Evolutionary conservation across 1,284 basidiomycete species (phyloP), one percentile per base, ranked within the genome.

Genomic region (Sporisorium exsertum): DNA sequence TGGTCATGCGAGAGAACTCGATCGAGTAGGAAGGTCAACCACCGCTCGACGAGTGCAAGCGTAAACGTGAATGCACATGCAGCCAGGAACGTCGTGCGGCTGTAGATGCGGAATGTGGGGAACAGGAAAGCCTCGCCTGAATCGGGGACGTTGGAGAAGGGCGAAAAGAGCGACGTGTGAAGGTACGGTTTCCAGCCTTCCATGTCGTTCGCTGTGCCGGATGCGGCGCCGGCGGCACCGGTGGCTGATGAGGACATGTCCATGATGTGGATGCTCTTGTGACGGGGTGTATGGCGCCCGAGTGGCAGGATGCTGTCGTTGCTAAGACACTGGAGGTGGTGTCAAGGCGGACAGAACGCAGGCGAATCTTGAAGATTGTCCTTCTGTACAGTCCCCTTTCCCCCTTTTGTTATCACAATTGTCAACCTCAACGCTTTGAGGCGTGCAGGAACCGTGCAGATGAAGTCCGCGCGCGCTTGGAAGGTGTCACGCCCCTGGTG

Each of bases 131-230:
- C 37, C 40, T 74, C 72, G 0, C 65, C 71, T 0, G 32, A 40
- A 0, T 26, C 49, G 3, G 57, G 51, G 0, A 33, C 15, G 53
- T 49, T 43, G 40, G 45, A 10, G 24, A 61, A 65, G 2, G 58
- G 29, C 0, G 55, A 52, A 26, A 68, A 65, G 18, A 74, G 59
- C 9, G 63, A 65, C 2, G 72, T 74, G 57, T 74, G 72, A 13
- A 74, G 72, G 51, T 65, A 74, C 2, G 72, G 72, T 42, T 74
- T 69, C 66, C 72, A 69, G 9, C 29, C 33, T 16, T 69, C 53
- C 66, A 74, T 68, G 18, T 58, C 26, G 6, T 45, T 22, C 1
- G 42, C 2, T 18, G 51, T 27, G 33, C 52, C 26, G 18, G 46
- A 16, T 18, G 37, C 7, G 13, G 64, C 29, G 29, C 16, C 37